Evolutionary conservation across 352 stramenopile species (phyloP), one percentile per base, ranked within the genome.

Genomic region (Globisporangium camurandrum): DNA sequence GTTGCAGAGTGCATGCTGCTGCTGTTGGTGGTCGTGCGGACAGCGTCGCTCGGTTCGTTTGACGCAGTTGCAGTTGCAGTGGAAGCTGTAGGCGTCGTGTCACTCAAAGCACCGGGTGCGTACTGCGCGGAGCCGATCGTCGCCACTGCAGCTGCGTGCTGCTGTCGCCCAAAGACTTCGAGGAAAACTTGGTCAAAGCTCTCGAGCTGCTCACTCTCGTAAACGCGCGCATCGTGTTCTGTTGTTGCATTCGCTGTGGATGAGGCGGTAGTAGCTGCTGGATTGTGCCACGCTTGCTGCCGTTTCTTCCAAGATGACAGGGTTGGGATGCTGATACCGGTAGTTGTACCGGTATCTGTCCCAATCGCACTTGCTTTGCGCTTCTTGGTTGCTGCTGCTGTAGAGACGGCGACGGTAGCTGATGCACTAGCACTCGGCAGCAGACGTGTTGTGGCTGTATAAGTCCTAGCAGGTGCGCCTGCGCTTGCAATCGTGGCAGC

Each of bases 111-210:
- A 7, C 44, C 46, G 17, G 52, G 52, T 19, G 38, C 31, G 27
- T 37, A 41, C 14, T 62, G 45, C 23, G 67, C 46, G 0, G n/a
- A 8, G 11, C 23, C 23, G 4, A 31, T n/a, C 16, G 48, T 17
- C 10, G 14, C 19, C 2, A 20, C 11, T 10, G 44, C 51, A 41
- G 56, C 42, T n/a, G 40, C 49, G 37, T 68, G 57, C 23, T 71
- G 31, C 27, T 65, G 30, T 8, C 62, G 53, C 1, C 59, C 54
- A 38, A 84, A 81, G 9, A 79, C 52, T 23, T 84, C 69, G 20
- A 75, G 57, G 49, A 79, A 84, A 12, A 77, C 71, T 11, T 64
- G 51, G 19, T 81, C 71, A 14, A 84, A 84, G n/a, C 60, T 64
- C 27, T 79, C 65, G 41, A 66, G 65, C 7, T 44, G 41, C 47